Evolutionary conservation across 345 rosid genomes (phyloP), one percentile per base, ranked within the genome.

Genomic region (Citrus trifoliata): DNA sequence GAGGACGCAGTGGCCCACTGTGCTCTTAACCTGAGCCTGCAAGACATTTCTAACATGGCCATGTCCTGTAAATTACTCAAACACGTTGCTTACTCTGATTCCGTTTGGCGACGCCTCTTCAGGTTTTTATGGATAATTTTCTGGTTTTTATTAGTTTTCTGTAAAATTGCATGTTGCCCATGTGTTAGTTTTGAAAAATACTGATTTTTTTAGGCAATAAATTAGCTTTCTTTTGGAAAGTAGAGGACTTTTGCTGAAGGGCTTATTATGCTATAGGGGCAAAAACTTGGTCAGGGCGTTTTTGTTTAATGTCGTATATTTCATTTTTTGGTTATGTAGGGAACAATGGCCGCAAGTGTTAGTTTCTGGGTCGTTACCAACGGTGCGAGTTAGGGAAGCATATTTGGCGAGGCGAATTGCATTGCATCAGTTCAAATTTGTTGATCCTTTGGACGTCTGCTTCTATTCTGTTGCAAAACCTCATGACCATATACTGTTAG

Each of bases 1-100:
- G 87, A 74, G 74, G 92, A 91, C 85, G 75, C 88, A 1, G 76
- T 89, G 40, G 87, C 86, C 74, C 89, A 80, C 78, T 91, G 92
- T 82, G 86, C 89, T 58, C 46, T 51, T 61, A 81, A 84, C 82
- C 85, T 89, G 27, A 75, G 76, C 76, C 80, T 86, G 4, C 85
- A 77, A 56, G 93, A 89, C 81, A 62, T 89, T 61, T 74, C 85
- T 73, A 87, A 76, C 85, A 51, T 91, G 68, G 88, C 95, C 69
- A 80, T 85, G 72, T 69, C 93, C 75, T 89, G 86, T 81, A 87
- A 85, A 75, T 84, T 65, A 73, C 85, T 91, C 80, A 81, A 83
- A 69, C 79, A 71, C 10, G 81, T 80, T 60, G 86, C 87, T 58
- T 89, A 87, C 74, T 87, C 88, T 70, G 93, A 89, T 71, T 74